These are phyloP conservation scores for Phtheirospermum japonicum DNA, from an alignment of 257 asterid genomes.

Conservation along the genomic window DNA sequence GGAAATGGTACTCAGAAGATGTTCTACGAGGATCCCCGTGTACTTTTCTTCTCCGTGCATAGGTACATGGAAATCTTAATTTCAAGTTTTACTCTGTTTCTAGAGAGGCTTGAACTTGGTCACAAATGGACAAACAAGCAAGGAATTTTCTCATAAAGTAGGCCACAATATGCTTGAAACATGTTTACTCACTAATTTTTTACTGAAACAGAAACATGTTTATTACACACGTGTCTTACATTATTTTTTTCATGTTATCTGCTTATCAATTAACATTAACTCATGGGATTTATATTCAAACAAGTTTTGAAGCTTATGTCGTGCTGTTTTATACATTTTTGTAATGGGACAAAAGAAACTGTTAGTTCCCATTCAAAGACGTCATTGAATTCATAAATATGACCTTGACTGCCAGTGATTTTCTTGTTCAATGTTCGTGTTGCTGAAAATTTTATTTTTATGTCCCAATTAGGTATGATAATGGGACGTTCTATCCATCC, in stretches of 20 bases:
- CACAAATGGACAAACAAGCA: not conserved
- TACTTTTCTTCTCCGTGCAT: slow-evolving; percentile 95
- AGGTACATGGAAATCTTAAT: slow-evolving; percentile 44
- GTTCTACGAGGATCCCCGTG: slow-evolving; percentile 87
- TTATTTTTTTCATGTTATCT: not conserved
- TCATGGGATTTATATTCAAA: not conserved
- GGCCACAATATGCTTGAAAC: not conserved
- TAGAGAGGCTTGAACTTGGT: not conserved
- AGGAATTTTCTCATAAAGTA: not conserved
- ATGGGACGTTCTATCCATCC: slow-evolving; percentile 73
- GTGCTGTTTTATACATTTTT: not conserved
- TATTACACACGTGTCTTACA: too few relatives aligned
- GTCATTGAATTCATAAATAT: too few relatives aligned
- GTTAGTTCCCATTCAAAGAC: not conserved
- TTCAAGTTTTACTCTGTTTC: not conserved
- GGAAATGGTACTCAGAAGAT: slow-evolving; percentile 96
- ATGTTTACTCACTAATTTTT: not conserved
- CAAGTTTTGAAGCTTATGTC: slow-evolving; percentile 11
- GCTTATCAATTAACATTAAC: not conserved
- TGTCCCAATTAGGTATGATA: slow-evolving; percentile 56
- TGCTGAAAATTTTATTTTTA: not conserved
- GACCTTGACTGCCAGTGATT: too few relatives aligned
- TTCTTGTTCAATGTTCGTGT: too few relatives aligned
- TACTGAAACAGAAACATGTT: too few relatives aligned
- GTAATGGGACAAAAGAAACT: slow-evolving; percentile 8